phyloP scores from a whole-genome alignment of 2,329 filamentous ascomycete genomes.

The Knufia fluminis region DNA sequence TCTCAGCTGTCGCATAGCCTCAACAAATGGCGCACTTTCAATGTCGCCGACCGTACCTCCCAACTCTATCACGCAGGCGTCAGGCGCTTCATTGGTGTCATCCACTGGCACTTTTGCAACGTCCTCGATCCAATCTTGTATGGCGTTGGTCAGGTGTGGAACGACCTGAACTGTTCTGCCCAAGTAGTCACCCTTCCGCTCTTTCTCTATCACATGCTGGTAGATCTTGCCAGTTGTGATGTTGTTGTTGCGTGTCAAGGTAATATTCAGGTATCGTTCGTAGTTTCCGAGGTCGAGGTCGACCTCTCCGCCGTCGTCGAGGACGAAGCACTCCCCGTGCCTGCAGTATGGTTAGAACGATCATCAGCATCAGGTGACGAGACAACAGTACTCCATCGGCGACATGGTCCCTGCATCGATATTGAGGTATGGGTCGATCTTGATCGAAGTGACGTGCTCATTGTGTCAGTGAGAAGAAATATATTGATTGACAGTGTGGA shows the following conservation, averaged over 20 bases:
- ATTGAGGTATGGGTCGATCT: constrained; percentile 68
- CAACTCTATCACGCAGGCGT: constrained; percentile 79
- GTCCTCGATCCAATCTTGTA: constrained; percentile 84
- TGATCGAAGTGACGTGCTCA: constrained; percentile 54
- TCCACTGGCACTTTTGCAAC: constrained; percentile 82
- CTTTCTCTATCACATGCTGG: constrained; percentile 71
- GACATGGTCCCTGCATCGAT: constrained; percentile 67
- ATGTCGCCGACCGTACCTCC: constrained; percentile 58
- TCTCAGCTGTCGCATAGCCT: constrained; percentile 72
- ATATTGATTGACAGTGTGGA: constrained; percentile 20
- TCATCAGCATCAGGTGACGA: background rate
- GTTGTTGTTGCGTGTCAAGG: constrained; percentile 78
- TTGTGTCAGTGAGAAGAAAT: constrained; percentile 22
- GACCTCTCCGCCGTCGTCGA: constrained; percentile 71
- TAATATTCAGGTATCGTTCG: constrained; percentile 72
- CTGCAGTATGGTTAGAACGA: constrained; percentile 31
- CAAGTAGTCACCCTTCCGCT: constrained; percentile 67
- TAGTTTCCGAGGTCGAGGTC: constrained; percentile 70
- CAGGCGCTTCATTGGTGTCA: constrained; percentile 69
- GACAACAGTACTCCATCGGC: constrained; percentile 47
- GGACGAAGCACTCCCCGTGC: constrained; percentile 83
- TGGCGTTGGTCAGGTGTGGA: constrained; percentile 82
- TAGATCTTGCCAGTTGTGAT: constrained; percentile 98
- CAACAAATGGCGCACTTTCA: constrained; percentile 77
- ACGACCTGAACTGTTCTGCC: constrained; percentile 86